phyloP scores from a whole-genome alignment of 1,139 yeast species.

The Geotrichum klebahnii region DNA sequence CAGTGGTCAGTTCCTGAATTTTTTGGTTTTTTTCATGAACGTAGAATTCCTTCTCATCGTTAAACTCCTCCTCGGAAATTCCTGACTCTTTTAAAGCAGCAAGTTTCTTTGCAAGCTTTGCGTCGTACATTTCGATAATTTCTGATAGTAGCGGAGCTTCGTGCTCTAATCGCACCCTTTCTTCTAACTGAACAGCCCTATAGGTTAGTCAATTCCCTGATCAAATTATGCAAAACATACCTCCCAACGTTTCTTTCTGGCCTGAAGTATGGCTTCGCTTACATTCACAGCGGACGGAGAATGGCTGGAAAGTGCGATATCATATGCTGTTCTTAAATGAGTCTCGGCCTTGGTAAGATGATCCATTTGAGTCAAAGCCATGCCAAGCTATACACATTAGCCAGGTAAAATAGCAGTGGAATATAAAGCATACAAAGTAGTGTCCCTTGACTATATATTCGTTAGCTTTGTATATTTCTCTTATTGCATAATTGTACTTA shows the following conservation, averaged over 20 bases:
- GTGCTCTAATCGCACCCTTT: conserved; percentile 28
- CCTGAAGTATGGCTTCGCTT: conserved; percentile 34
- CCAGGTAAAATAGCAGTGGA: background rate
- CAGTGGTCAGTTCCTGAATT: conserved; percentile 31
- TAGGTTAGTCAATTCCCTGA: background rate
- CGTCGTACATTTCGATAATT: conserved; percentile 32
- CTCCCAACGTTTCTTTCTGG: conserved; percentile 30
- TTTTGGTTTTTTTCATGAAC: conserved; percentile 33
- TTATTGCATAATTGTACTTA: conserved; percentile 13
- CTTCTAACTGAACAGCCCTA: conserved; percentile 21
- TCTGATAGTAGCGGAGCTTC: conserved; percentile 36
- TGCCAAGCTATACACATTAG: conserved; percentile 27
- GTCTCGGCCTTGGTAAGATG: conserved; percentile 36
- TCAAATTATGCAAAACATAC: conserved; percentile 6
- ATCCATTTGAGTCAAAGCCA: conserved; percentile 33
- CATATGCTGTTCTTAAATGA: conserved; percentile 38
- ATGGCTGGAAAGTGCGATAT: conserved; percentile 30
- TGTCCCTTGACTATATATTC: conserved; percentile 32
- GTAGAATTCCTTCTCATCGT: conserved; percentile 31
- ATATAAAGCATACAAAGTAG: conserved; percentile 29
- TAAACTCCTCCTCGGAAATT: conserved; percentile 25
- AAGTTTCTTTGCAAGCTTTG: conserved; percentile 29
- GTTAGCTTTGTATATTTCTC: conserved; percentile 8
- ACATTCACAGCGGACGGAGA: conserved; percentile 35
- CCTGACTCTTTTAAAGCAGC: conserved; percentile 24